Conservation (phyloP, 345 rosid species). For the Angophora floribunda region DNA sequence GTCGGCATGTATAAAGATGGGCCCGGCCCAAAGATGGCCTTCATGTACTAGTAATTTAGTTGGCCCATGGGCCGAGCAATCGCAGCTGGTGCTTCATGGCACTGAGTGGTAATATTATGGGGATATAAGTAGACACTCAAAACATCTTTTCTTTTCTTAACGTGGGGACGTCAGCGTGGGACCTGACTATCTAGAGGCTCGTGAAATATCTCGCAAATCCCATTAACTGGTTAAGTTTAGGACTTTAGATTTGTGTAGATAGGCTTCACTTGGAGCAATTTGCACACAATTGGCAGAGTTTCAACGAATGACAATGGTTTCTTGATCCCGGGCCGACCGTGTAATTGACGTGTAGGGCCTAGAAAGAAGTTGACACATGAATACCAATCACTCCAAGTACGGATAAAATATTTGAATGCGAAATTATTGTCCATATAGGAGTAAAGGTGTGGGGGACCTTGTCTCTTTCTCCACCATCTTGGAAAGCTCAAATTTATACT, state of each 20-base stretch:
- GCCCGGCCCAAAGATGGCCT: background rate
- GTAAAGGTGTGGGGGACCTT: background rate
- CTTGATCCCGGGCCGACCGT: background rate
- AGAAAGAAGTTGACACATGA: background rate
- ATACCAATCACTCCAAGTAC: background rate
- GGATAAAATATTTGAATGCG: background rate
- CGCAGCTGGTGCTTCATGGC: background rate
- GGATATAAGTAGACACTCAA: background rate
- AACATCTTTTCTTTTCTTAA: background rate
- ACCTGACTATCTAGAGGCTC: background rate
- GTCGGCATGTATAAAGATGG: background rate
- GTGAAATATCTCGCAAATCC: background rate
- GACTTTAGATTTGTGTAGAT: background rate
- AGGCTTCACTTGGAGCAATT: background rate
- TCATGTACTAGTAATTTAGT: background rate
- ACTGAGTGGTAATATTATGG: background rate
- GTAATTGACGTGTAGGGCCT: background rate
- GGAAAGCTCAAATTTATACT: background rate
- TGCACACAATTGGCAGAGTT: background rate
- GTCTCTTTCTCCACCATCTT: background rate
- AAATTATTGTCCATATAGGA: background rate
- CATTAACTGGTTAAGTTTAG: background rate
- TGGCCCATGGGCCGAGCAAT: background rate
- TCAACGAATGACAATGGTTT: background rate
- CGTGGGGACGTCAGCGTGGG: background rate